A percentile compares a stretch with the other conserved stretches of the same genome.
These are phyloP conservation scores for Talaromyces nanjingensis DNA, from an alignment of 495 filamentous ascomycete species.

Conservation along the genomic window DNA sequence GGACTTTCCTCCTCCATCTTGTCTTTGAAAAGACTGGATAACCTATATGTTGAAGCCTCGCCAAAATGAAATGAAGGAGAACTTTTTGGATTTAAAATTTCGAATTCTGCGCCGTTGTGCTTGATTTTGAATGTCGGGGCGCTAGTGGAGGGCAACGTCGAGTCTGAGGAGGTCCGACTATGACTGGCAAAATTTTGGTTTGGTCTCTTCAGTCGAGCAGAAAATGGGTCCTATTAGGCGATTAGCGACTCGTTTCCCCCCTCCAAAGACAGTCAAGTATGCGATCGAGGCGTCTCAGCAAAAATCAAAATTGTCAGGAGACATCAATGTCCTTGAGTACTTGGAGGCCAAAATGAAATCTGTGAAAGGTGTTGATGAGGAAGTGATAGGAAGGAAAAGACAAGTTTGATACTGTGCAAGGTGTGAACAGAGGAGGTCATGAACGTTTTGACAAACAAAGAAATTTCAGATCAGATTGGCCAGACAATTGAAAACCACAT, in stretches of 20 bases:
- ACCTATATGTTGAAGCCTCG: neutral
- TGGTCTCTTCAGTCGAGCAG: constrained; percentile 26
- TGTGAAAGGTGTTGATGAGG: neutral
- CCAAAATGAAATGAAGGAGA: neutral
- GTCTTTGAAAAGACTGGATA: neutral
- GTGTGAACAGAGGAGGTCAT: neutral
- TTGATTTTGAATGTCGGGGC: constrained; percentile 27
- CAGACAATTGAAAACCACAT: neutral
- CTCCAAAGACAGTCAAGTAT: neutral
- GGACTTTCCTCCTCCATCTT: constrained; percentile 2
- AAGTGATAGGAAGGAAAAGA: neutral
- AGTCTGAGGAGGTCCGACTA: constrained; percentile 21
- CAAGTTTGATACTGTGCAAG: neutral
- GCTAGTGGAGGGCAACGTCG: constrained; percentile 22
- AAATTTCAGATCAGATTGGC: neutral
- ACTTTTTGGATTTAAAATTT: constrained; percentile 39
- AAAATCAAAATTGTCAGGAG: neutral
- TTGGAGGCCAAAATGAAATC: neutral
- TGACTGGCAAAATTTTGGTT: constrained; percentile 9
- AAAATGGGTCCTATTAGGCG: constrained; percentile 31
- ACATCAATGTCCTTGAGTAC: neutral
- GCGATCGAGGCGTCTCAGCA: neutral
- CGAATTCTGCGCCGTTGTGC: constrained; percentile 36
- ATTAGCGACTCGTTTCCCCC: neutral
- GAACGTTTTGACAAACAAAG: neutral